Percentiles rank a stretch among this genome's conserved stretches.
Evolutionary conservation across 495 filamentous ascomycete genomes (phyloP).

Genomic region (Bathelium albidoporum): DNA sequence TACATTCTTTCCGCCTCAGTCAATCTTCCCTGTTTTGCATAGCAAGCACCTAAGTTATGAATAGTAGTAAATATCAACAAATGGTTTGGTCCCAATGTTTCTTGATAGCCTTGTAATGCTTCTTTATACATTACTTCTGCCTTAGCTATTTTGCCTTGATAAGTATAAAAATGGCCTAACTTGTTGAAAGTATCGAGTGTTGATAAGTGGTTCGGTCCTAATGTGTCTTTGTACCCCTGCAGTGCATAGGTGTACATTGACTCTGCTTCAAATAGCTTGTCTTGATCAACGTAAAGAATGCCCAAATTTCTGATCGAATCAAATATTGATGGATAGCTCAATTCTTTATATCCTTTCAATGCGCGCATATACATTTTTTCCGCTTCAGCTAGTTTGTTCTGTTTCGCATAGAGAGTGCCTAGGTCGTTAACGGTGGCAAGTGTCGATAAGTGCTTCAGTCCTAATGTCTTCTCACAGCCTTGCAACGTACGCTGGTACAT

Average conservation of each 20-base stretch:
- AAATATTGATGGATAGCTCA: neutral
- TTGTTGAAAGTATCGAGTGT: neutral
- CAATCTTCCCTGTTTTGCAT: neutral
- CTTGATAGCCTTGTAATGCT: neutral
- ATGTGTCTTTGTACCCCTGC: neutral
- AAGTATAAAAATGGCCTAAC: neutral
- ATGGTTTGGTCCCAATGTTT: neutral
- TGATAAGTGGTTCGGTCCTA: neutral
- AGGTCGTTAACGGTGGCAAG: no score
- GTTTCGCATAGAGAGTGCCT: neutral
- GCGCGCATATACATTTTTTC: neutral
- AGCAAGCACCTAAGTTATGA: neutral
- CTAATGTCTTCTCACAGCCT: no score
- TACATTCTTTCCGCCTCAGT: neutral
- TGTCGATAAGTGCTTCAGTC: no score
- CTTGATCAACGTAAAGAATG: conserved; percentile 10
- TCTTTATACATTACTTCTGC: neutral
- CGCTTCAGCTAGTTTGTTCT: neutral
- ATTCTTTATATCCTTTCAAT: neutral
- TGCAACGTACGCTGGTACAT: no score
- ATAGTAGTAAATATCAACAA: neutral
- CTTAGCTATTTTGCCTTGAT: neutral
- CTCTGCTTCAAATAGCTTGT: conserved; percentile 10
- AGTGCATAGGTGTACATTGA: neutral
- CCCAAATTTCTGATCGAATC: conserved; percentile 1